Conservation (phyloP, 2,329 filamentous ascomycete genomes). For the Claviceps digitariae region DNA sequence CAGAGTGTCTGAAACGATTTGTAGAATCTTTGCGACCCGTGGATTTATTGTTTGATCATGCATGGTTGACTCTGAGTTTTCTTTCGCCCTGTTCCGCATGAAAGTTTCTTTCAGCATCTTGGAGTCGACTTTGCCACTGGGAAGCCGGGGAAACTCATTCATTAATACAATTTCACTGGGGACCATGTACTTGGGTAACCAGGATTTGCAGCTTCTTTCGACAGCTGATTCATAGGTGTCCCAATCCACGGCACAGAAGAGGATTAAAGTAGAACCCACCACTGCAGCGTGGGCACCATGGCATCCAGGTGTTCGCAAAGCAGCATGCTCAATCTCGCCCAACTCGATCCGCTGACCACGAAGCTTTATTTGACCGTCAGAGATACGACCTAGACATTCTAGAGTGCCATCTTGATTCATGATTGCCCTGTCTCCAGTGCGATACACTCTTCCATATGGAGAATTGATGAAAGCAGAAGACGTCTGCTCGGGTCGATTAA, state of each 20-base stretch:
- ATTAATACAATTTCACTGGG: conserved; percentile 58
- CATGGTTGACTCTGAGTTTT: background rate
- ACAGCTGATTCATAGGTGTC: conserved; percentile 28
- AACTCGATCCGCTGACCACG: conserved; percentile 73
- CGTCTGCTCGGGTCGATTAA: conserved; percentile 71
- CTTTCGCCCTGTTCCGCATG: conserved; percentile 8
- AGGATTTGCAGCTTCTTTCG: conserved; percentile 48
- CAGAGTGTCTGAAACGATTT: conserved; percentile 28
- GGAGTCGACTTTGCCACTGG: conserved; percentile 75
- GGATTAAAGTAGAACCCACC: conserved; percentile 53
- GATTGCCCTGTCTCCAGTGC: conserved; percentile 72
- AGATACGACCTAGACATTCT: conserved; percentile 73
- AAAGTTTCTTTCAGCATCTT: conserved; percentile 45
- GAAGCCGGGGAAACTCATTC: conserved; percentile 53
- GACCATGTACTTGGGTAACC: conserved; percentile 76
- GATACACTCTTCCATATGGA: conserved; percentile 58
- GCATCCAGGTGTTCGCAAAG: conserved; percentile 46
- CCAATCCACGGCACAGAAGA: conserved; percentile 51
- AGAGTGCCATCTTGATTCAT: conserved; percentile 54
- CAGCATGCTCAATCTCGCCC: conserved; percentile 62
- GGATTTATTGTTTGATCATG: conserved; percentile 8
- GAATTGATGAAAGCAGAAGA: conserved; percentile 55
- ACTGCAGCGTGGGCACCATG: conserved; percentile 55
- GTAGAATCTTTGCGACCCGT: conserved; percentile 20
- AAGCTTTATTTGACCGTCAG: conserved; percentile 72